Percentiles rank a stretch among this genome's conserved stretches.
Evolutionary conservation across 2,329 filamentous ascomycete species (phyloP).

Genomic region (Ophioceras dolichostomum): DNA sequence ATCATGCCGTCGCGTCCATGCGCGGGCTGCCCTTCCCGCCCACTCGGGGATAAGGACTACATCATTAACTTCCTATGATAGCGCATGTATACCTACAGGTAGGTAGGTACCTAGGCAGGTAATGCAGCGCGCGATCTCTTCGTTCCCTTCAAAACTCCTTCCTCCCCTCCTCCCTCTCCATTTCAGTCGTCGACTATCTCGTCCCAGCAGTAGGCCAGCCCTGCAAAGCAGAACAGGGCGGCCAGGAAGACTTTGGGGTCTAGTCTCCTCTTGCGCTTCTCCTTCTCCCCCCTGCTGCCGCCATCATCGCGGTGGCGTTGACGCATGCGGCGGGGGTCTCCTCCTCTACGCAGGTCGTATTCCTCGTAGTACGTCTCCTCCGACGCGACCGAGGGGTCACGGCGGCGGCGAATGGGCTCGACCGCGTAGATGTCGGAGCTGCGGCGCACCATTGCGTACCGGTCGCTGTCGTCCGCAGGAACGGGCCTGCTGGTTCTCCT

Average conservation of each 20-base stretch:
- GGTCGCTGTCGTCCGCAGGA: not conserved
- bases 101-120: too few relatives aligned
- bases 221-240: not conserved
- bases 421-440: slow-evolving; percentile 6
- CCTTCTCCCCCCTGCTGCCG: slow-evolving; percentile 23
- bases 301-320: too few relatives aligned
- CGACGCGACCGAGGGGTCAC: not conserved
- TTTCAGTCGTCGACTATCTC: not conserved
- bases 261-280: not conserved
- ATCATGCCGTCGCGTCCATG: too few relatives aligned
- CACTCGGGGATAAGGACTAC: too few relatives aligned
- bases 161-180: not conserved
- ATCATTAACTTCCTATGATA: too few relatives aligned
- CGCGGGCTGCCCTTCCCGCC: too few relatives aligned
- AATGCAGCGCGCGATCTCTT: not conserved
- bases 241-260: not conserved
- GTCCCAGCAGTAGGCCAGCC: not conserved
- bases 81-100: too few relatives aligned
- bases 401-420: not conserved
- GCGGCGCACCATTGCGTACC: slow-evolving; percentile 5
- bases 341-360: not conserved
- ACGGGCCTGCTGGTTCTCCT: too few relatives aligned
- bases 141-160: not conserved
- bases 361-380: not conserved
- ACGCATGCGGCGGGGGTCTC: too few relatives aligned